Percentiles rank a stretch among this genome's conserved stretches.
phyloP scores from a whole-genome alignment of 345 rosid species.

The Clausena lansium region DNA sequence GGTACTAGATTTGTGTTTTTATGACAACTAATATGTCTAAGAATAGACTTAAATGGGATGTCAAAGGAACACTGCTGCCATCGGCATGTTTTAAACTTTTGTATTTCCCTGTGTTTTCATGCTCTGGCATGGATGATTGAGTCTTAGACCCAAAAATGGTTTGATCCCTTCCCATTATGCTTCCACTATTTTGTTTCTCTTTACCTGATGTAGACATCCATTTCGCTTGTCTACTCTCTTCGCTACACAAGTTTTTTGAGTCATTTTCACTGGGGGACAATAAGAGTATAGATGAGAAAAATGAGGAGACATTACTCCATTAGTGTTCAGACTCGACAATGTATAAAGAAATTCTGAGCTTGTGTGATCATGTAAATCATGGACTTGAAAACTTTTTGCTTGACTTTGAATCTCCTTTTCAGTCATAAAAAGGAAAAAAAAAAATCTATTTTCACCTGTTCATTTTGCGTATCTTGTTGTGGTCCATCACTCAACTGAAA shows the following conservation, averaged over 20 bases:
- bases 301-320: background rate
- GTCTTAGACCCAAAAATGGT: background rate
- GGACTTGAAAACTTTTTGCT: background rate
- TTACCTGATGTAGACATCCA: background rate
- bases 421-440: background rate
- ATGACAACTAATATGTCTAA: too few species aligned
- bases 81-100: background rate
- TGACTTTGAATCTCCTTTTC: background rate
- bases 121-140: background rate
- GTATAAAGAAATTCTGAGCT: background rate
- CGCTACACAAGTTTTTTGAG: background rate
- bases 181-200: slow-evolving; percentile 8
- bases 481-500: background rate
- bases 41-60: background rate
- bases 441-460: background rate
- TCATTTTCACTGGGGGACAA: slow-evolving; percentile 20
- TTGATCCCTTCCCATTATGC: background rate
- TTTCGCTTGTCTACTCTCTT: slow-evolving; percentile 10
- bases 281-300: background rate
- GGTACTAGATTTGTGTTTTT: background rate
- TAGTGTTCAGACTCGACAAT: background rate
- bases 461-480: background rate
- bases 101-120: background rate
- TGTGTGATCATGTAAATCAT: background rate
- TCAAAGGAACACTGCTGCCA: background rate